Base-by-base conservation (phyloP, 2,329 filamentous ascomycete genomes). In the Aureobasidium pullulans region DNA sequence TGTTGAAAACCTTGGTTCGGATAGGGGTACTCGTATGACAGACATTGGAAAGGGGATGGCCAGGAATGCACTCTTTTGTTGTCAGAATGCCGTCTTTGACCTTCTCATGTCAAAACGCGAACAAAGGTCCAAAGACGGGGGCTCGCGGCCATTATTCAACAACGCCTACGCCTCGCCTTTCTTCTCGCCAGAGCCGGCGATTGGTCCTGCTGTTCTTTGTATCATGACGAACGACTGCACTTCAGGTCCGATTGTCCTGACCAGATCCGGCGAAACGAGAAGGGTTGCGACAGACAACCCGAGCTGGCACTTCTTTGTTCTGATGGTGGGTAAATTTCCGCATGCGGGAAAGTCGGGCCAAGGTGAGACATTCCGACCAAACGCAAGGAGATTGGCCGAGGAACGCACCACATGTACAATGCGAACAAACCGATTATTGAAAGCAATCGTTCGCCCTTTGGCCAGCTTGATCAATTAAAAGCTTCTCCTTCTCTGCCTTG, bases 361-460 rank as follows among this genome's bases (percentile, higher is more conserved):
- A 61, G 66, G 61, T 67, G 65, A 69, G 66, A 70, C 69, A 70
- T 70, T 69, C 67, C 64, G 64, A 62, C 64, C 62, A 65, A 65
- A 67, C 65, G 65, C 65, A 67, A 69, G 67, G 67, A 65, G 64
- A 62, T 63, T 61, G 43, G 53, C 59, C 60, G 61, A 68, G 63
- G 65, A 68, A 69, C 66, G 66, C 64, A 63, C 43, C 58, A 63
- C 61, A 59, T 61, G 58, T 62, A 66, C 67, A 66, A 63, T 63
- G 65, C 62, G 63, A 64, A 64, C 65, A 66, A 67, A 65, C 65
- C 54, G 62, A 63, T 62, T 62, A 61, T 62, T 40, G 48, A 47
- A 47, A 13, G 37, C 52, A 37, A 39, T 44, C 42, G 31, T 32
- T 11, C 32, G 7, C 31, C 50, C 23, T 29, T 54, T 8, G 28